These are phyloP conservation scores for Firmiana major DNA, from an alignment of 345 rosid genomes.

Conservation along the genomic window DNA sequence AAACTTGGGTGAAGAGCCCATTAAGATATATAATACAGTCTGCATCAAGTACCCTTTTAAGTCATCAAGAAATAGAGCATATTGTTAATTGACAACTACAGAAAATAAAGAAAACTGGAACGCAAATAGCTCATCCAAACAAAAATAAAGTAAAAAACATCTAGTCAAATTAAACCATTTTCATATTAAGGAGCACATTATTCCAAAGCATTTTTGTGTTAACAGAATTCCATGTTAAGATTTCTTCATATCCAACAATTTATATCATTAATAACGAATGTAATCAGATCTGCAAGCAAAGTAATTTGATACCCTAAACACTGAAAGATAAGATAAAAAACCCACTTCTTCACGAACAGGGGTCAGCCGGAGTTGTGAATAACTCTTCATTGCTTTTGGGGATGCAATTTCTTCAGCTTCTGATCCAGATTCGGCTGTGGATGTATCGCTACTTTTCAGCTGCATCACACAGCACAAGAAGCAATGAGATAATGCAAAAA, in stretches of 20 bases:
- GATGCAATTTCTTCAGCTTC: slow-evolving; percentile 93
- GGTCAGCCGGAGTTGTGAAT: slow-evolving; percentile 79
- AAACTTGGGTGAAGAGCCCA: neutral
- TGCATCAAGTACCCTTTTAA: neutral
- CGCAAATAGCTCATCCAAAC: neutral
- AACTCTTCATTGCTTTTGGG: slow-evolving; percentile 83
- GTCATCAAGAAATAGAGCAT: neutral
- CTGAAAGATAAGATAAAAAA: neutral
- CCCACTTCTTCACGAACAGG: slow-evolving; percentile 98
- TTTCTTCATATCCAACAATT: neutral
- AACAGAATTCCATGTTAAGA: neutral
- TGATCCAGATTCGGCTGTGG: slow-evolving; percentile 98
- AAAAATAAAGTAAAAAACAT: neutral
- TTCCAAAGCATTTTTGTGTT: neutral
- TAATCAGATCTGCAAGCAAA: neutral
- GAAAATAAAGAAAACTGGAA: neutral
- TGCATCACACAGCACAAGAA: slow-evolving; percentile 28
- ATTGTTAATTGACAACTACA: neutral
- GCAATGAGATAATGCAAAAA: neutral
- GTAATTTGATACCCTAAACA: neutral
- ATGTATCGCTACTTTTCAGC: slow-evolving; percentile 93
- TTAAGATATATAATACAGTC: neutral
- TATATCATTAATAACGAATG: neutral
- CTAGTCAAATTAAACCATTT: neutral
- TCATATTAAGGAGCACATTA: neutral